phyloP scores from a whole-genome alignment of 2,329 filamentous ascomycete genomes.

The Phaeosphaeriaceae sp. region DNA sequence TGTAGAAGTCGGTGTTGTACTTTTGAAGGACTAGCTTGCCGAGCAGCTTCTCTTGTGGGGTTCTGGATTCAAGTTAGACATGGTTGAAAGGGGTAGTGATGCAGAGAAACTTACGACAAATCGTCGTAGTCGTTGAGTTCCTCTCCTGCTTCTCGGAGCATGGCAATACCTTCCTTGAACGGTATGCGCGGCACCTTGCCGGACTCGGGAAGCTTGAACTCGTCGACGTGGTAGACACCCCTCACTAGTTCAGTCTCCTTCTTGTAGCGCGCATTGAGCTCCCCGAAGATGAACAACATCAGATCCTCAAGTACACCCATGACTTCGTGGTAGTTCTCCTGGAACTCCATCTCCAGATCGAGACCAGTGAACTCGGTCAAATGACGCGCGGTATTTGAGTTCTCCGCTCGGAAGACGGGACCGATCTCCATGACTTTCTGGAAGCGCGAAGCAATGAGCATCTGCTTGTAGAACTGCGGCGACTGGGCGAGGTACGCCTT shows the following conservation, averaged over 20 bases:
- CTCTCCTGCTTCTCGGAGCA: slow-evolving; percentile 78
- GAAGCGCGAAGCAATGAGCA: slow-evolving; percentile 79
- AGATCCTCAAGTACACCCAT: slow-evolving; percentile 74
- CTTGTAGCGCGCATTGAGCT: slow-evolving; percentile 70
- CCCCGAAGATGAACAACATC: slow-evolving; percentile 79
- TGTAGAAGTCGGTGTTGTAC: slow-evolving; percentile 94
- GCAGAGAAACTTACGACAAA: slow-evolving; percentile 58
- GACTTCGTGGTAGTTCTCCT: slow-evolving; percentile 79
- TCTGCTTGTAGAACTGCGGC: slow-evolving; percentile 88
- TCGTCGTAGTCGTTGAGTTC: slow-evolving; percentile 80
- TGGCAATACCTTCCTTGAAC: slow-evolving; percentile 78
- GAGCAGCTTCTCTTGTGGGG: slow-evolving; percentile 85
- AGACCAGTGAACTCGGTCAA: slow-evolving; percentile 90
- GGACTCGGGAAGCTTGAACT: slow-evolving; percentile 75
- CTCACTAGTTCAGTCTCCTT: slow-evolving; percentile 77
- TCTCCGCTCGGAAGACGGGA: slow-evolving; percentile 85
- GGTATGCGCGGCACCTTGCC: slow-evolving; percentile 79
- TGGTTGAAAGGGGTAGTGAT: not conserved
- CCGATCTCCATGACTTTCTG: slow-evolving; percentile 81
- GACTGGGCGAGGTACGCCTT: slow-evolving; percentile 81
- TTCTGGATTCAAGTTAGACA: slow-evolving; percentile 50
- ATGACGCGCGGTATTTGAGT: slow-evolving; percentile 83
- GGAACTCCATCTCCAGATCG: slow-evolving; percentile 89
- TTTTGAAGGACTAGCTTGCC: slow-evolving; percentile 86
- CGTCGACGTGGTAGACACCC: slow-evolving; percentile 74